These are phyloP conservation scores for Diospyros kaki DNA, from an alignment of 148 eudicot genomes.

Conservation along the genomic window DNA sequence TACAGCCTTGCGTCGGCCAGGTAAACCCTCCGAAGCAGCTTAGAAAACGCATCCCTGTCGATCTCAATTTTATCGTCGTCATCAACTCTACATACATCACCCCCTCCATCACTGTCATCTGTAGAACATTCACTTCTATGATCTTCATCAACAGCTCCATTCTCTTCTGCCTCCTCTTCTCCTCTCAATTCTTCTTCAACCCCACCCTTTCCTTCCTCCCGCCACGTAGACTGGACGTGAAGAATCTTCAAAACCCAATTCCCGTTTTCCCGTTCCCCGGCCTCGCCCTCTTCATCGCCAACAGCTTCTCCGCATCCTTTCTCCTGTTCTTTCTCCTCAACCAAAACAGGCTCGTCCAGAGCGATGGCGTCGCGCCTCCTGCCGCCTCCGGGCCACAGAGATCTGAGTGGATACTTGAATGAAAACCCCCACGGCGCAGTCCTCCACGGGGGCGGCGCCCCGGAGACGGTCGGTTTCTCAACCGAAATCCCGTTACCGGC, in stretches of 20 bases:
- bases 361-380: slow-evolving; percentile 56
- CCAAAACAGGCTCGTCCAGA: slow-evolving; percentile 45
- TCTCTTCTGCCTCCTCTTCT: slow-evolving; percentile 22
- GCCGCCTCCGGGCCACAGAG: slow-evolving; percentile 43
- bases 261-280: slow-evolving; percentile 34
- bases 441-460: slow-evolving; percentile 8
- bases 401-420: slow-evolving; percentile 62
- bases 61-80: slow-evolving; percentile 40
- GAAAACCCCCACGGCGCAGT: slow-evolving; percentile 47
- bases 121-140: slow-evolving; percentile 13
- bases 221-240: slow-evolving; percentile 57
- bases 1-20: slow-evolving; percentile 74
- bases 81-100: slow-evolving; percentile 41
- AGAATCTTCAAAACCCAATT: slow-evolving; percentile 88
- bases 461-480: slow-evolving; percentile 22
- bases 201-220: slow-evolving; percentile 22
- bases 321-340: slow-evolving; percentile 27
- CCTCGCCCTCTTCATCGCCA: slow-evolving; percentile 6
- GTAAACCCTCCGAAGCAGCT: slow-evolving; percentile 70
- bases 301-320: slow-evolving; percentile 4
- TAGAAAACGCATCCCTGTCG: slow-evolving; percentile 69
- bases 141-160: slow-evolving; percentile 20
- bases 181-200: slow-evolving; percentile 17
- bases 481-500: slow-evolving; percentile 20
- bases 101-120: slow-evolving; percentile 19